A percentile compares a stretch with the other conserved stretches of the same genome.
Evolutionary conservation across 176 grass and related monocot genomes (phyloP).

Genomic region (Avena atlantica): DNA sequence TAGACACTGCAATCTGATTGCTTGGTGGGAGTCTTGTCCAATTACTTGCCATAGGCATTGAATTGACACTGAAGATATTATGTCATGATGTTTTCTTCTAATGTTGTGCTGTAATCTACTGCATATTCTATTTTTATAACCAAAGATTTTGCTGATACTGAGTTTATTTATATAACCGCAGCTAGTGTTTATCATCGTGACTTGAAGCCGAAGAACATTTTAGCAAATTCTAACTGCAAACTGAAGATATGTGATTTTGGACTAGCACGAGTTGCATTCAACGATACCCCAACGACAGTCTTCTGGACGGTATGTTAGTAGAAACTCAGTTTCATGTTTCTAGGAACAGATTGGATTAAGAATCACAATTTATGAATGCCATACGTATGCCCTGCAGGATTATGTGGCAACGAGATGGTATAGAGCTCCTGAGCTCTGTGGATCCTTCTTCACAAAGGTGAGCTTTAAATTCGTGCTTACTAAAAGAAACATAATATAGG

Average conservation of each 20-base stretch:
- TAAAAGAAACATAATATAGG: not conserved
- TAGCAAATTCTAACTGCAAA: slow-evolving; percentile 99
- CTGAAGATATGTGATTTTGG: slow-evolving; percentile 99
- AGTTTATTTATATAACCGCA: slow-evolving; percentile 44
- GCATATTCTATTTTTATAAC: not conserved
- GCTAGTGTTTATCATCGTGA: slow-evolving; percentile 98
- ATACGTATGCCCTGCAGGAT: slow-evolving; percentile 64
- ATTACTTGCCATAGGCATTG: not conserved
- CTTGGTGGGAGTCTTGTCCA: not conserved
- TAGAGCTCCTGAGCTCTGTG: slow-evolving; percentile 98
- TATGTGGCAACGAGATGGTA: slow-evolving; percentile 99
- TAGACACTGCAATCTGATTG: not conserved
- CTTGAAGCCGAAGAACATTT: slow-evolving; percentile 98
- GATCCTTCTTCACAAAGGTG: slow-evolving; percentile 97
- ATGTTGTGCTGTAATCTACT: not conserved
- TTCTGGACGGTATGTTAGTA: slow-evolving; percentile 92
- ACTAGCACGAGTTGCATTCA: slow-evolving; percentile 93
- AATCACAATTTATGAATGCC: slow-evolving; percentile 11
- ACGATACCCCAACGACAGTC: slow-evolving; percentile 84
- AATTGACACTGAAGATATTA: not conserved
- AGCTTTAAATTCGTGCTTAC: slow-evolving; percentile 21
- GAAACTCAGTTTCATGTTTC: slow-evolving; percentile 23
- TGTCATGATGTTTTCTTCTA: not conserved
- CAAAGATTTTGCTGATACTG: slow-evolving; percentile 41
- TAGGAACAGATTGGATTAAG: slow-evolving; percentile 6